A percentile compares a stretch with the other conserved stretches of the same genome.
phyloP scores from a whole-genome alignment of 495 filamentous ascomycete genomes.

The Daldinia grandis region DNA sequence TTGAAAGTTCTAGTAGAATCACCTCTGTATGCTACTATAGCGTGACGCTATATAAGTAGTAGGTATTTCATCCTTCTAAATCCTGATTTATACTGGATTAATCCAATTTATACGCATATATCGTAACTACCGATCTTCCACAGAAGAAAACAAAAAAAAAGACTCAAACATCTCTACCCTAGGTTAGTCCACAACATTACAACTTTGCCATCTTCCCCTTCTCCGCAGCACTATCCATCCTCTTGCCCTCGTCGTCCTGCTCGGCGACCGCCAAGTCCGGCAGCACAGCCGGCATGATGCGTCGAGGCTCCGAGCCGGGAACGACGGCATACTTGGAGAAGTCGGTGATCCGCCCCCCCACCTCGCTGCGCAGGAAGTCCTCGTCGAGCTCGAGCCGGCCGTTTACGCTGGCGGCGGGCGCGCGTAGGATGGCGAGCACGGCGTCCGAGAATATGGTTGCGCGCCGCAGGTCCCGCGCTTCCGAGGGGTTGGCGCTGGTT shows the following conservation, averaged over 20 bases:
- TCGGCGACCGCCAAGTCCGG: slow-evolving; percentile 78
- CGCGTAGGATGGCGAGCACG: slow-evolving; percentile 74
- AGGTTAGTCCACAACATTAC: slow-evolving; percentile 24
- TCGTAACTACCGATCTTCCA: too few relatives aligned
- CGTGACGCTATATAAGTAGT: too few relatives aligned
- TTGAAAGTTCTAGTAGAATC: too few relatives aligned
- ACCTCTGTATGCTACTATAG: too few relatives aligned
- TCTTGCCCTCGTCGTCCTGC: slow-evolving; percentile 82
- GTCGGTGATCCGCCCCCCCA: slow-evolving; percentile 66
- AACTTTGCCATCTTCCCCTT: slow-evolving; percentile 37
- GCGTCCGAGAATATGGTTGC: slow-evolving; percentile 82
- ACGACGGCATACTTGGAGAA: slow-evolving; percentile 79
- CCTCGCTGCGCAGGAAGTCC: slow-evolving; percentile 75
- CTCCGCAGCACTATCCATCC: slow-evolving; percentile 68
- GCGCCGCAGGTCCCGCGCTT: slow-evolving; percentile 67
- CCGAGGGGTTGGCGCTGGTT: slow-evolving; percentile 44
- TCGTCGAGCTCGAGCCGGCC: slow-evolving; percentile 80
- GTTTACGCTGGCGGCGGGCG: slow-evolving; percentile 69
- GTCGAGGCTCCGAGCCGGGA: slow-evolving; percentile 67
- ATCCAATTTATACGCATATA: too few relatives aligned
- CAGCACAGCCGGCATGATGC: slow-evolving; percentile 81
- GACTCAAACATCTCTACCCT: too few relatives aligned
- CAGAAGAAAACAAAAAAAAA: too few relatives aligned
- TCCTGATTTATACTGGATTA: too few relatives aligned
- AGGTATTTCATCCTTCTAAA: too few relatives aligned